phyloP scores from a whole-genome alignment of 2,329 filamentous ascomycete genomes.

The Ceratocystis albifundus region DNA sequence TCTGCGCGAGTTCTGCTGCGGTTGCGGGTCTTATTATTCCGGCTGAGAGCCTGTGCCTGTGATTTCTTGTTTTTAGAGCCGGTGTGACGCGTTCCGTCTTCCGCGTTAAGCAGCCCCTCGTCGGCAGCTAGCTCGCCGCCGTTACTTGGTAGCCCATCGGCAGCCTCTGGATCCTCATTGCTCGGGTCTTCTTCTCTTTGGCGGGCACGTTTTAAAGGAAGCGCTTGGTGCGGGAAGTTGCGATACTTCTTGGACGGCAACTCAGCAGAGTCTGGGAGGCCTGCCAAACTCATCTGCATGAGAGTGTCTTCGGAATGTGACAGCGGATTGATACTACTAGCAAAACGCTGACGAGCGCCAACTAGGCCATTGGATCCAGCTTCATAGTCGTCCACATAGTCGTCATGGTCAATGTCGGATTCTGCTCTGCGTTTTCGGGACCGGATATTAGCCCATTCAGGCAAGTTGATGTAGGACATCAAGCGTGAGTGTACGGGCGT shows the following conservation, averaged over 20 bases:
- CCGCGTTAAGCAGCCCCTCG: background rate
- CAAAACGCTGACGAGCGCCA: constrained; percentile 17
- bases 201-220: background rate
- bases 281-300: constrained; percentile 39
- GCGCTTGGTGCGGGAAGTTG: constrained; percentile 38
- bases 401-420: background rate
- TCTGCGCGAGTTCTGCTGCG: background rate
- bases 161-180: background rate
- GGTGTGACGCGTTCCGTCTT: background rate
- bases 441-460: constrained; percentile 17
- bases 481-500: background rate
- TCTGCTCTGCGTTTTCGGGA: constrained; percentile 19
- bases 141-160: background rate
- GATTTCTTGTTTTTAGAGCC: background rate
- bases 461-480: constrained; percentile 18
- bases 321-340: constrained; percentile 37
- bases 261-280: constrained; percentile 35
- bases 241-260: constrained; percentile 33
- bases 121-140: background rate
- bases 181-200: background rate
- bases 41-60: background rate
- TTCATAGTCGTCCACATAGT: constrained; percentile 4
- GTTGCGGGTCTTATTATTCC: constrained; percentile 3
- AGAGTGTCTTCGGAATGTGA: constrained; percentile 40
- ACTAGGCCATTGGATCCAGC: background rate